Base-by-base conservation (phyloP, 371 early-diverging fungal species). In the Rhizopus arrhizus region DNA sequence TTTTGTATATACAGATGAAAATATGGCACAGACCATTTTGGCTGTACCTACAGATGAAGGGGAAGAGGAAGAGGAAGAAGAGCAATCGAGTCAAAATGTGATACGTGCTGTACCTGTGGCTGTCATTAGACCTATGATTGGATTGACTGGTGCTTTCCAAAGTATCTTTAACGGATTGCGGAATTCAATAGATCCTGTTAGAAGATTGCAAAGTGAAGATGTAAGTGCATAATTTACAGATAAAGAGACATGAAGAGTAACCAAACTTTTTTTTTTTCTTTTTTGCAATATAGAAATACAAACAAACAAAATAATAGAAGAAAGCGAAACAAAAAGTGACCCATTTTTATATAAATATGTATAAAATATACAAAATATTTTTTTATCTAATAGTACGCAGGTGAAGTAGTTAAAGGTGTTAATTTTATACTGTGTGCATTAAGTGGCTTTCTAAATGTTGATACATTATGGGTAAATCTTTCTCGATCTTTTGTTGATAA, bases 91-190 rank as follows among this genome's bases (percentile, higher is more conserved):
- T 88, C 2, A 77, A 83, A 13, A 89, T 0, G 93, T 95, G 4
- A 89, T 95, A 40, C 82, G 89, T 11, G 95, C 97, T 6, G 94
- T 97, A 13, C 97, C 97, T 0, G 89, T 94, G 5, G 95, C 95
- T 1, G 91, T 96, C n/a, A 80, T 98, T 33, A 91, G 91, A 68
- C 97, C 98, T 0, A 93, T 96, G 90, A 95, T 97, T 66, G 97
- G 98, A 0, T 88, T 95, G 0, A 90, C 96, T 0, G 95, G 95
- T 45, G 96, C 96, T 0, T 88, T 97, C 12, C 91, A 94, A 10
- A 95, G 96, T 72, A 88, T 96, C 10, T 80, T 98, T 50, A 81
- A 96, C 36, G 98, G 98, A 1, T 58, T 97, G 56, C 87, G 92
- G 53, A 96, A 93, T 64, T 86, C 89, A 1, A 85, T 98, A 52